phyloP scores from a whole-genome alignment of 345 rosid genomes.

The Moricandia arvensis region DNA sequence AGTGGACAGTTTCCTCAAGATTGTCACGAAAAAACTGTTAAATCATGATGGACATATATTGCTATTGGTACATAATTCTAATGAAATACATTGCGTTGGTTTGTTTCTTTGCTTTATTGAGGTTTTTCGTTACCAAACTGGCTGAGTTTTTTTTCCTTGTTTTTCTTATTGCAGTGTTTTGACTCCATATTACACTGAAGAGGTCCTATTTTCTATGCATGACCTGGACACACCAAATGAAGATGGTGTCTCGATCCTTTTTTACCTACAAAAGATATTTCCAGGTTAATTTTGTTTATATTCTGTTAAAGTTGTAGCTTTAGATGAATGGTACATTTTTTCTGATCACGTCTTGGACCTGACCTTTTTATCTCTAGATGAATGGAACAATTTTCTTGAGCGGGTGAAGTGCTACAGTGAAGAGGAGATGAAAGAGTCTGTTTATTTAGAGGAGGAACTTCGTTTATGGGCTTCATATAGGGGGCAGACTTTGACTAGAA shows the following conservation, averaged over 20 bases:
- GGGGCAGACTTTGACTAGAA: slow-evolving; percentile 98
- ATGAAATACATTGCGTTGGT: not conserved
- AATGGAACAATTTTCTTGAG: slow-evolving; percentile 93
- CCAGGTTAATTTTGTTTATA: slow-evolving; percentile 60
- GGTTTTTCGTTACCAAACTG: slow-evolving; percentile 3
- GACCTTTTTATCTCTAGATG: slow-evolving; percentile 56
- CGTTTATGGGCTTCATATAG: slow-evolving; percentile 97
- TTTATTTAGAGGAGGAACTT: slow-evolving; percentile 70
- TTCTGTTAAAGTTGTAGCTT: not conserved
- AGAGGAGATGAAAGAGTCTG: slow-evolving; percentile 64
- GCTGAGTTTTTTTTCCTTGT: slow-evolving; percentile 7
- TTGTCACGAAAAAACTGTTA: slow-evolving; percentile 4
- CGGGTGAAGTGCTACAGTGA: slow-evolving; percentile 57
- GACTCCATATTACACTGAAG: slow-evolving; percentile 93
- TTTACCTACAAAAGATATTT: slow-evolving; percentile 93
- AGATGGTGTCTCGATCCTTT: slow-evolving; percentile 95
- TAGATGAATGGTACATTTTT: not conserved
- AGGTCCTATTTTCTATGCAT: slow-evolving; percentile 74
- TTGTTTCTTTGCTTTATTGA: slow-evolving; percentile 3
- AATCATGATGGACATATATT: slow-evolving; percentile 10
- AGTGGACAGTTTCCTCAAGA: not conserved
- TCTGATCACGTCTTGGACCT: slow-evolving; percentile 3
- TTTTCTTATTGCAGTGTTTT: slow-evolving; percentile 63
- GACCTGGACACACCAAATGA: slow-evolving; percentile 83
- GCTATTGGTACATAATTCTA: not conserved